Evolutionary conservation across 768 basidiomycete species (phyloP), one percentile per base, ranked within the genome.

Genomic region (Amanita pallidorosea): DNA sequence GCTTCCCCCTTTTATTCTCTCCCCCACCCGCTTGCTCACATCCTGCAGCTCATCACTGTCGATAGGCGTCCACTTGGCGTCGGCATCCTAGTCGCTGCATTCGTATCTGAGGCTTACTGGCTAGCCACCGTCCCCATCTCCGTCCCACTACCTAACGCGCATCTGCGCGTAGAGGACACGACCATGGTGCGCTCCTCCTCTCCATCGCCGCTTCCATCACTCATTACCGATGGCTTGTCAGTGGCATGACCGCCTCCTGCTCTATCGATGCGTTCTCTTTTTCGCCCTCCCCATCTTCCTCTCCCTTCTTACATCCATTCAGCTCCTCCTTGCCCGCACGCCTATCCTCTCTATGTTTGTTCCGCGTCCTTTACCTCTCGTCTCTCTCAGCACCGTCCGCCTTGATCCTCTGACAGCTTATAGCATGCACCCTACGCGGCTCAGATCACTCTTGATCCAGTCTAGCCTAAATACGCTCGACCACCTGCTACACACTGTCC

Each of bases 201-300:
- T 29, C 36, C 17, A 38, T 33, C 31, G 17, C 33, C 9, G 13
- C 20, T 18, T 33, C 27, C 15, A n/a, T 43, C 22, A 12, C 31
- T 31, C 31, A 13, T 33, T 4, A 13, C 33, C 33, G 12, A 33
- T 33, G 33, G 3, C 33, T 2, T 7, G 9, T 53, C n/a, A 88
- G 85, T 83, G 80, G 79, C 81, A 85, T 64, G 83, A 88, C 60
- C 67, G 60, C 23, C 64, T 82, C 34, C 73, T 75, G 60, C 60
- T 70, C 44, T 54, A 65, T 31, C 83, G 86, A n/a, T 74, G 76
- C 48, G 23, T 70, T 1, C 61, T 84, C 48, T 83, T 88, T 65
- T 67, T 85, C 51, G 6, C 71, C 27, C 67, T 87, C 2, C 81
- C 84, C 4, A 54, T 79, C 23, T 33, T 75, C 47, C 59, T 80